Conservation (phyloP, 2,329 filamentous ascomycete genomes). For the Arachnomyces sp. region DNA sequence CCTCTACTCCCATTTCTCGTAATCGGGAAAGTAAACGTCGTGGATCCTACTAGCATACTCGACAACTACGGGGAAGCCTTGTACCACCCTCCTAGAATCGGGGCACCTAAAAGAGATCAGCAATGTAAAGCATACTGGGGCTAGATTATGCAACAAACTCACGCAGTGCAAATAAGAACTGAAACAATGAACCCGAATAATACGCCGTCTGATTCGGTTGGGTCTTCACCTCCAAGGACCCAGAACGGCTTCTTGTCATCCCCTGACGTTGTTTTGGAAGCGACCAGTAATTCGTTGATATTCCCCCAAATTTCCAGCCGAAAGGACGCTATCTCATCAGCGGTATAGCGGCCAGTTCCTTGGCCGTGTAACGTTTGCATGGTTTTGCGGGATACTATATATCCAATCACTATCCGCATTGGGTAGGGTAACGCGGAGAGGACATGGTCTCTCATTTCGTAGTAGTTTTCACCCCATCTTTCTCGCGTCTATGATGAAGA, state of each 20-base stretch:
- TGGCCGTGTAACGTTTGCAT: slow-evolving; percentile 46
- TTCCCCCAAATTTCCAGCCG: slow-evolving; percentile 47
- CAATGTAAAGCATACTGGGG: not conserved
- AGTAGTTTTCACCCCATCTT: slow-evolving; percentile 53
- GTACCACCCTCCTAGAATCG: slow-evolving; percentile 38
- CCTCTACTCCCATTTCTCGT: slow-evolving; percentile 35
- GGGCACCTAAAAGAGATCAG: slow-evolving; percentile 35
- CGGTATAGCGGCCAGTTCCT: slow-evolving; percentile 45
- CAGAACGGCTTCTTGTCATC: slow-evolving; percentile 42
- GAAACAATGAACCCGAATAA: slow-evolving; percentile 52
- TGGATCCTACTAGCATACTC: slow-evolving; percentile 53
- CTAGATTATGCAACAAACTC: slow-evolving; percentile 26
- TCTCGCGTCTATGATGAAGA: slow-evolving; percentile 35
- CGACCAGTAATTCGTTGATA: slow-evolving; percentile 39
- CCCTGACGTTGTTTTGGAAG: slow-evolving; percentile 23
- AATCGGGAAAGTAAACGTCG: slow-evolving; percentile 50
- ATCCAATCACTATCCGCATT: slow-evolving; percentile 43
- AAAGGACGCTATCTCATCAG: slow-evolving; percentile 41
- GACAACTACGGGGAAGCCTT: slow-evolving; percentile 40
- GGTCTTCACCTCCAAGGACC: slow-evolving; percentile 45
- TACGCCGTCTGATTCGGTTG: slow-evolving; percentile 50
- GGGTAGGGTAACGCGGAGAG: slow-evolving; percentile 46
- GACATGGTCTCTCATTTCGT: slow-evolving; percentile 47
- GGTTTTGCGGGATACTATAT: slow-evolving; percentile 39
- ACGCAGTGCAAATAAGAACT: slow-evolving; percentile 47